Conservation (phyloP, 345 rosid species). For the Pelargonium nanum region DNA sequence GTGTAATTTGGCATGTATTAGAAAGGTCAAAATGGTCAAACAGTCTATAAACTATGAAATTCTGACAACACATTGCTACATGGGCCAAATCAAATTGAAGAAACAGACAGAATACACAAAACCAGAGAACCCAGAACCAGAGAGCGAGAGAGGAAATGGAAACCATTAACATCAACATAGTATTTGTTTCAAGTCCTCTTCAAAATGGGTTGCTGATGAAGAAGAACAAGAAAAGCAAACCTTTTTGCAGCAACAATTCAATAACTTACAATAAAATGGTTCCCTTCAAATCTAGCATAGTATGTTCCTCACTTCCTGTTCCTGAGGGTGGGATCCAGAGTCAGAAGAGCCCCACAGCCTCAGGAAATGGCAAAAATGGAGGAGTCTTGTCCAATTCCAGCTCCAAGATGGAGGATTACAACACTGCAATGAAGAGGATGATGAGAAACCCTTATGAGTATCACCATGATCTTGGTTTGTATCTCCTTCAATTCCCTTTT, state of each 20-base stretch:
- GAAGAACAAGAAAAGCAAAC: neutral
- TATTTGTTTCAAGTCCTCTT: neutral
- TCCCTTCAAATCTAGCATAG: neutral
- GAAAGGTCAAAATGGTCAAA: neutral
- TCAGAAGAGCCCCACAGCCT: neutral
- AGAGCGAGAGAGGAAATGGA: neutral
- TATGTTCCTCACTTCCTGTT: conserved; percentile 18
- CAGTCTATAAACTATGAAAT: neutral
- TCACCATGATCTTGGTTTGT: conserved; percentile 81
- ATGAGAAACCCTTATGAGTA: conserved; percentile 91
- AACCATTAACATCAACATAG: neutral
- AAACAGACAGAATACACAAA: neutral
- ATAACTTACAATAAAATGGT: neutral
- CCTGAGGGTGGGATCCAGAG: conserved; percentile 30
- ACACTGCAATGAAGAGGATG: conserved; percentile 74
- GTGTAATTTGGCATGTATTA: too few species aligned
- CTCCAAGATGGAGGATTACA: conserved; percentile 58
- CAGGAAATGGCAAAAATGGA: conserved; percentile 19
- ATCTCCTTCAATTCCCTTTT: neutral
- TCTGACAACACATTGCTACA: neutral
- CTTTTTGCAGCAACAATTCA: neutral
- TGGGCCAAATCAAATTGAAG: neutral
- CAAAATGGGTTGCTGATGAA: neutral
- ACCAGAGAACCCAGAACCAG: neutral
- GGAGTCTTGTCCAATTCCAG: conserved; percentile 28